A percentile compares a stretch with the other conserved stretches of the same genome.
These are phyloP conservation scores for Schwanniomyces yamadae DNA, from an alignment of 805 yeast species.

Conservation along the genomic window DNA sequence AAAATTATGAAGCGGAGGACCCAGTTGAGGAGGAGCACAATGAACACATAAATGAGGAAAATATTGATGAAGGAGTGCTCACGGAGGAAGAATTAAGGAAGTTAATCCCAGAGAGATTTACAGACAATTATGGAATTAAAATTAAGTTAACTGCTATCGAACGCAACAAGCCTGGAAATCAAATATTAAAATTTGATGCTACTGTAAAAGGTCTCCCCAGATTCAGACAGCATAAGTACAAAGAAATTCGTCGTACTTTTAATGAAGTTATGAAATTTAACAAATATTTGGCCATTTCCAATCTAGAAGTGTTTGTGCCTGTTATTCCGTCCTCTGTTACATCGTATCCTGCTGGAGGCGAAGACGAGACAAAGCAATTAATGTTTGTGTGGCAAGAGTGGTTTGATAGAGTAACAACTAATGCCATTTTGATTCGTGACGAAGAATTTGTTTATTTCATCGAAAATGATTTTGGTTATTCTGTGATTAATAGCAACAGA, in stretches of 20 bases:
- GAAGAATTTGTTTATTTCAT: slow-evolving; percentile 85
- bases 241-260: slow-evolving; percentile 77
- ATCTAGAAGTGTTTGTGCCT: slow-evolving; percentile 92
- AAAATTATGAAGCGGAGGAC: slow-evolving; percentile 4
- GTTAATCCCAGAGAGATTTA: slow-evolving; percentile 52
- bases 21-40: slow-evolving; percentile 14
- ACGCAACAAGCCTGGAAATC: slow-evolving; percentile 70
- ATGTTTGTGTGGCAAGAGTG: slow-evolving; percentile 70
- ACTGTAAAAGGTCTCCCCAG: slow-evolving; percentile 58
- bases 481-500: slow-evolving; percentile 58
- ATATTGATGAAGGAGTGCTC: slow-evolving; percentile 16
- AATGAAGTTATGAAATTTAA: slow-evolving; percentile 75
- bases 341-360: slow-evolving; percentile 78
- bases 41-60: slow-evolving; percentile 11
- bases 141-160: slow-evolving; percentile 71
- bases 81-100: slow-evolving; percentile 42
- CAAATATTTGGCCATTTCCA: slow-evolving; percentile 73
- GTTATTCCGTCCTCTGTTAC: slow-evolving; percentile 76
- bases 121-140: slow-evolving; percentile 40
- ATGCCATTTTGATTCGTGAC: slow-evolving; percentile 80
- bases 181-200: slow-evolving; percentile 70
- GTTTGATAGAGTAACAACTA: slow-evolving; percentile 71
- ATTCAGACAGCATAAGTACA: slow-evolving; percentile 67
- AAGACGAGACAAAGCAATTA: slow-evolving; percentile 68
- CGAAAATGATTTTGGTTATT: slow-evolving; percentile 69